These are phyloP conservation scores for Bromus sterilis DNA, from an alignment of 176 grass and related monocot genomes.

Conservation along the genomic window DNA sequence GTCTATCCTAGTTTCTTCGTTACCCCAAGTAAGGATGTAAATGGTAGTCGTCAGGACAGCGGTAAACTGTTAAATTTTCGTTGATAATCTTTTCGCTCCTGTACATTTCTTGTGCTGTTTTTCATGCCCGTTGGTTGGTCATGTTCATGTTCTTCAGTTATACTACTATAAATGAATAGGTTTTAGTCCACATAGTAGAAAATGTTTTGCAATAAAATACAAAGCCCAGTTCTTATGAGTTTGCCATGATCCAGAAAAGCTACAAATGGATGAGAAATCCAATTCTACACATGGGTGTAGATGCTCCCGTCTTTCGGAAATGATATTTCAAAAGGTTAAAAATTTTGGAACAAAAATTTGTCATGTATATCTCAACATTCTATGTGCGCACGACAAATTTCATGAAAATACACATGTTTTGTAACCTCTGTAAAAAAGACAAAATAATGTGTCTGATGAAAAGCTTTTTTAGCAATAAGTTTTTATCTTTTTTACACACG, in stretches of 20 bases:
- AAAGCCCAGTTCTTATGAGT: not conserved
- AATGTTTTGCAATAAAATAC: not conserved
- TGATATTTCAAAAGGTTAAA: no score
- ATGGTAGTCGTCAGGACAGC: slow-evolving; percentile 27
- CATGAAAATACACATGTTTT: no score
- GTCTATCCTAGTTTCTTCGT: slow-evolving; percentile 1
- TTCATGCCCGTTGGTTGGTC: not conserved
- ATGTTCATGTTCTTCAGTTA: not conserved
- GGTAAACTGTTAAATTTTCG: slow-evolving; percentile 1
- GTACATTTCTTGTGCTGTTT: not conserved
- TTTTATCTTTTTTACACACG: no score
- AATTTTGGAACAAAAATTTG: no score
- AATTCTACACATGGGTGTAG: no score
- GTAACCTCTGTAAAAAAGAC: no score
- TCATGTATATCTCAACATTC: no score
- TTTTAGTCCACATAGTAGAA: not conserved
- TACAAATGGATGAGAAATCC: no score
- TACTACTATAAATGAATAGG: not conserved
- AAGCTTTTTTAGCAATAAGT: no score
- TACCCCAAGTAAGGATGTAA: slow-evolving; percentile 28
- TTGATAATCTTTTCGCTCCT: not conserved
- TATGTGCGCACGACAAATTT: no score
- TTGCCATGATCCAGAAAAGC: not conserved
- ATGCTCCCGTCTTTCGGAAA: no score
- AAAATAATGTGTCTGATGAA: no score